Evolutionary conservation across 2,329 filamentous ascomycete genomes (phyloP).

Genomic region (Colletotrichum siamense): DNA sequence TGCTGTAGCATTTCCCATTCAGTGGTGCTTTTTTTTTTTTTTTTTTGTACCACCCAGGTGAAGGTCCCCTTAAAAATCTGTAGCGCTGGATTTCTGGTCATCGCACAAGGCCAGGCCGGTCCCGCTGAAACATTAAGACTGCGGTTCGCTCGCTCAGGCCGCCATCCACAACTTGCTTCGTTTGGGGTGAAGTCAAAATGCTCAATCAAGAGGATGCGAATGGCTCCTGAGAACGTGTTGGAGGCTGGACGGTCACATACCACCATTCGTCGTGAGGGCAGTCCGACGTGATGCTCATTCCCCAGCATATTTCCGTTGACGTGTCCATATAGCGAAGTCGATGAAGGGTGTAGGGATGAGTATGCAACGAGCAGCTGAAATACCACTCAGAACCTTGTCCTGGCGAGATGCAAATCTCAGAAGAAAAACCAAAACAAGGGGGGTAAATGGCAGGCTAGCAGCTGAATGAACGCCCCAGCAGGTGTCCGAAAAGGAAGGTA

Average conservation of each 20-base stretch:
- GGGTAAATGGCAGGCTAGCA: neutral
- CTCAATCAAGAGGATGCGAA: neutral
- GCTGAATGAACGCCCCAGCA: neutral
- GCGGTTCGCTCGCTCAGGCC: slow-evolving; percentile 20
- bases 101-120: neutral
- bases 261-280: neutral
- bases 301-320: neutral
- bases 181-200: slow-evolving; percentile 9
- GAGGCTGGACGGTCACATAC: neutral
- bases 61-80: neutral
- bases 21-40: neutral
- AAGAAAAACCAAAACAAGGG: neutral
- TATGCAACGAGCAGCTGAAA: neutral
- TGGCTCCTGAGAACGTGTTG: neutral
- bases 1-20: neutral
- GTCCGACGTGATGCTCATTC: neutral
- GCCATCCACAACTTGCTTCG: slow-evolving; percentile 1
- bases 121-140: slow-evolving; percentile 13
- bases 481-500: neutral
- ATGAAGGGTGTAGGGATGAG: neutral
- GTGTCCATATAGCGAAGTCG: neutral
- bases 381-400: neutral
- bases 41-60: neutral
- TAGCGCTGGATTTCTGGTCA: neutral
- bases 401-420: neutral